Percentiles rank a stretch among this genome's conserved stretches.
Evolutionary conservation across 139 green algal species (phyloP).

Genomic region (Limnomonas spitsbergensis): DNA sequence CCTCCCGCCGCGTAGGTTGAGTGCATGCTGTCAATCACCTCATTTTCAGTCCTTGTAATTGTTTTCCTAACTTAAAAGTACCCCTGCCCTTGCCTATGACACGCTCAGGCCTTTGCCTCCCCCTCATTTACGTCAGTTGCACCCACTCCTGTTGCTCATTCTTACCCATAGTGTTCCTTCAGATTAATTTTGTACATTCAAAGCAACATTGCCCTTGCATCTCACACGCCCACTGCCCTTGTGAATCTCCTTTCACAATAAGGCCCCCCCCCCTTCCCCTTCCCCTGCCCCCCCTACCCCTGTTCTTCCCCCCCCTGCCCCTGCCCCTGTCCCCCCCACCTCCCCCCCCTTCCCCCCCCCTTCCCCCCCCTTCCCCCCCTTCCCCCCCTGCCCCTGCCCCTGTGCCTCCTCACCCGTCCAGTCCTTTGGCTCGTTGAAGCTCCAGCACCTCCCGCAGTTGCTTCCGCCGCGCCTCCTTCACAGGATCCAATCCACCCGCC

Average conservation of each 20-base stretch:
- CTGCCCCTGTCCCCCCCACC: not conserved
- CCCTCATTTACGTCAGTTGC: no score
- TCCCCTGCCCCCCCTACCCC: not conserved
- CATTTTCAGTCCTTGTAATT: no score
- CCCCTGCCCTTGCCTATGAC: no score
- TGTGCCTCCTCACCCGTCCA: conserved; percentile 17
- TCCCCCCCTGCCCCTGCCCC: not conserved
- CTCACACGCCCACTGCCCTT: no score
- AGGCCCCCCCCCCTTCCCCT: not conserved
- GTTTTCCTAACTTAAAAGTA: no score
- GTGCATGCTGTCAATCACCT: no score
- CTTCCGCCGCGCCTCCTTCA: conserved; percentile 9
- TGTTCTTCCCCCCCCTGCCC: not conserved
- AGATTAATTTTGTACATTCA: no score
- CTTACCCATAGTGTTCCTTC: no score
- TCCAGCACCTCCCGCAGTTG: conserved; percentile 42
- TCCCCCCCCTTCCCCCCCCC: not conserved
- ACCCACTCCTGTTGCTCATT: no score
- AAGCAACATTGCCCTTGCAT: no score
- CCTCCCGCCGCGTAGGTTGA: conserved; percentile 37
- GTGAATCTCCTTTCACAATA: no score
- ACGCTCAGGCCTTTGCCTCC: no score
- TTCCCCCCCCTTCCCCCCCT: not conserved
- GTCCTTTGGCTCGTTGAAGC: conserved; percentile 39
- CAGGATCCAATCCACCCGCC: conserved; percentile 35